Conservation (phyloP, 148 eudicot genomes). For the Cornus controversa region DNA sequence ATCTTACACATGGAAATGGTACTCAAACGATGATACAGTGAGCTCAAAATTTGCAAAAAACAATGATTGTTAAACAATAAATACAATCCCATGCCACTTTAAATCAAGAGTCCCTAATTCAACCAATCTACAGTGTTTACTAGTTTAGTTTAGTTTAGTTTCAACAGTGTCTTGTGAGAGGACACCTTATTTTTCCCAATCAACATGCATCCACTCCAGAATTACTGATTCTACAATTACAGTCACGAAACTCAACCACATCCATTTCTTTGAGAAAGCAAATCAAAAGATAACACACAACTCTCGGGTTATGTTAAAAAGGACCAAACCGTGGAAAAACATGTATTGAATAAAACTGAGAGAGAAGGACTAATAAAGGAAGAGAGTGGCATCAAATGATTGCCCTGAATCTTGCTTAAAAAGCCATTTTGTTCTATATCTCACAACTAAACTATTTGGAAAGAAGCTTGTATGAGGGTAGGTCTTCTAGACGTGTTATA, state of each 20-base stretch:
- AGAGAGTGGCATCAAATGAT: not conserved
- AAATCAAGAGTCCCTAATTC: not conserved
- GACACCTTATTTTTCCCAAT: not conserved
- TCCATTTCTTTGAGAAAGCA: not conserved
- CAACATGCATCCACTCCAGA: not conserved
- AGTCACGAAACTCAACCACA: not conserved
- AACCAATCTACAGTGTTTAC: not conserved
- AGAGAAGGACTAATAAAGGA: not conserved
- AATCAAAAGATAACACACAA: not conserved
- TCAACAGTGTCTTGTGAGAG: not conserved
- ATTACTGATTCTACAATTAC: not conserved
- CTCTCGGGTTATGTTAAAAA: not conserved
- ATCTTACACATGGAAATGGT: too few relatives aligned
- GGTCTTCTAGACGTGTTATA: constrained; percentile 71
- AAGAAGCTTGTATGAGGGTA: constrained; percentile 80
- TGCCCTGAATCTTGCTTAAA: not conserved
- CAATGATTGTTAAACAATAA: not conserved
- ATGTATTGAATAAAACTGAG: too few relatives aligned
- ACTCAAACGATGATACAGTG: too few relatives aligned
- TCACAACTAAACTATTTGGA: constrained; percentile 34
- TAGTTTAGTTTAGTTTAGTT: not conserved
- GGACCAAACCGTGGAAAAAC: not conserved
- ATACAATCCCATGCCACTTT: not conserved
- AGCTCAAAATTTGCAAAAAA: not conserved
- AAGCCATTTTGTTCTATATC: not conserved